Conservation (phyloP, 441 rosid species). For the Jatropha podagrica region DNA sequence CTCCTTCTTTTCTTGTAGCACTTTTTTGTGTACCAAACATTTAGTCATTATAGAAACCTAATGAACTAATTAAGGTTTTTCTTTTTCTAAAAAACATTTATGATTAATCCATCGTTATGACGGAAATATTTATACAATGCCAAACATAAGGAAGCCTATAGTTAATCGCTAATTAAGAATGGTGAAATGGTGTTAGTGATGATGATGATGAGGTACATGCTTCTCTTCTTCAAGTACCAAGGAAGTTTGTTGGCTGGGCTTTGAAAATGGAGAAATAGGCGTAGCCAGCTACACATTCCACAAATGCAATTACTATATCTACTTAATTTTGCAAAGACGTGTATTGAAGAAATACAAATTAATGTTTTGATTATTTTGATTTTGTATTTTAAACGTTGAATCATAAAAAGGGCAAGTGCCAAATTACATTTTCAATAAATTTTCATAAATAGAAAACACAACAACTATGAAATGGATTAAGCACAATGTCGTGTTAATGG, state of each 20-base stretch:
- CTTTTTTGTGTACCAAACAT: neutral
- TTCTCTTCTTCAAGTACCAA: slow-evolving; percentile 20
- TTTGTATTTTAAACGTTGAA: too few relatives aligned
- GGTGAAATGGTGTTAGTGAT: neutral
- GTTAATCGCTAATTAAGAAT: neutral
- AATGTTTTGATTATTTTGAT: too few relatives aligned
- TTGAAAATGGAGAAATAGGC: slow-evolving; percentile 2
- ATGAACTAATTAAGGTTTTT: neutral
- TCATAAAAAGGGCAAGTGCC: too few relatives aligned
- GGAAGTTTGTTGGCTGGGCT: slow-evolving; percentile 22
- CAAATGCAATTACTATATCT: neutral
- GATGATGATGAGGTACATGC: neutral
- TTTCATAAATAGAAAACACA: too few relatives aligned
- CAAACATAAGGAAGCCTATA: too few relatives aligned
- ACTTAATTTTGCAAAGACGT: neutral
- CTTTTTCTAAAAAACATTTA: too few relatives aligned
- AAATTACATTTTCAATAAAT: too few relatives aligned
- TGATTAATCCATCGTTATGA: too few relatives aligned
- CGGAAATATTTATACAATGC: too few relatives aligned
- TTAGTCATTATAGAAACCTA: neutral
- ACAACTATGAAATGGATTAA: slow-evolving; percentile 3
- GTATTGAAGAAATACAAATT: neutral
- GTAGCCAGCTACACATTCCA: slow-evolving; percentile 40
- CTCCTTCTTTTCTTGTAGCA: neutral
- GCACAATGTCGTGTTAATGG: neutral